Percentiles rank a stretch among this genome's conserved stretches.
These are phyloP conservation scores for Niebla homalea DNA, from an alignment of 495 filamentous ascomycete genomes.

Conservation along the genomic window DNA sequence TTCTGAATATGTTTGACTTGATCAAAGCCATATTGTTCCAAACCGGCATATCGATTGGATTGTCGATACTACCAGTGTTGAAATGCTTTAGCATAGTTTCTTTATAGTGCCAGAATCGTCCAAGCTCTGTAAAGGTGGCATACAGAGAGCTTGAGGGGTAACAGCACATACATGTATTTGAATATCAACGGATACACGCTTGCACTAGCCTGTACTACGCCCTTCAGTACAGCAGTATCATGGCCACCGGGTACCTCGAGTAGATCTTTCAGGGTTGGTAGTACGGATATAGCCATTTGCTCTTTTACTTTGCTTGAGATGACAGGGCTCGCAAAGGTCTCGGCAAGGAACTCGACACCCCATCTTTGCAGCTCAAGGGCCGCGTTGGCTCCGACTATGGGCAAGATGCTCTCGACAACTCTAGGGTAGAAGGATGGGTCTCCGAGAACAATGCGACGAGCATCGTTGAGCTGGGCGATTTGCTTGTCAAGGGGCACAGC, in stretches of 20 bases:
- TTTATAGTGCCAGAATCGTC: not conserved
- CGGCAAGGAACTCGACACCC: constrained; percentile 91
- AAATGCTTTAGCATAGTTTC: no score
- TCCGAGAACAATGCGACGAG: constrained; percentile 72
- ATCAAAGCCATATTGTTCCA: constrained; percentile 85
- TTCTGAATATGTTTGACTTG: constrained; percentile 72
- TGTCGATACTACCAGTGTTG: constrained; percentile 51
- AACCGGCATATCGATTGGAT: constrained; percentile 58
- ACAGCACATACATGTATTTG: constrained; percentile 76
- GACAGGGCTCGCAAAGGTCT: constrained; percentile 82
- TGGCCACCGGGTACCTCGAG: constrained; percentile 52
- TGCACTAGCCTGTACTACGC: constrained; percentile 69
- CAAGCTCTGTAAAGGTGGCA: not conserved
- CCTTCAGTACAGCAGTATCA: constrained; percentile 65
- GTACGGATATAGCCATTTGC: constrained; percentile 51
- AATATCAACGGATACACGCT: constrained; percentile 86
- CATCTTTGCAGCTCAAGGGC: constrained; percentile 77
- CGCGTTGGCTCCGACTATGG: constrained; percentile 66
- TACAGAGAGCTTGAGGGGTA: not conserved
- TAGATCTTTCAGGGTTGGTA: constrained; percentile 62
- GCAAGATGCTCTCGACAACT: constrained; percentile 79
- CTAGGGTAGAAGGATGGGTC: constrained; percentile 76
- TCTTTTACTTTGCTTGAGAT: constrained; percentile 62
- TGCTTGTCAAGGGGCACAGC: constrained; percentile 52
- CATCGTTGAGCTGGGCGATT: constrained; percentile 70